These are phyloP conservation scores for Orychophragmus violaceus DNA, from an alignment of 345 rosid genomes.

Conservation along the genomic window DNA sequence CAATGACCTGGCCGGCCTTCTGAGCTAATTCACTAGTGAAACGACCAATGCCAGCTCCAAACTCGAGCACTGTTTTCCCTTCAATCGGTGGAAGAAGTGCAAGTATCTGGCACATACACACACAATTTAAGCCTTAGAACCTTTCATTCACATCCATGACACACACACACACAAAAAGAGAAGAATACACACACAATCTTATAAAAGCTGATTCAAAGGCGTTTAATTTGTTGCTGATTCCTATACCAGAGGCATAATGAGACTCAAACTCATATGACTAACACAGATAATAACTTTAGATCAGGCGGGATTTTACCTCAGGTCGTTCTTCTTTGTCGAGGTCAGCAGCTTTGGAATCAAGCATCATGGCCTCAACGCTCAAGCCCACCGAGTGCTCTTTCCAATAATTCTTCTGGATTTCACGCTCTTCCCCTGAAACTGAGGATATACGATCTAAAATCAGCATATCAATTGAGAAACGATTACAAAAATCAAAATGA, in stretches of 20 bases:
- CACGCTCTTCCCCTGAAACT: conserved; percentile 46
- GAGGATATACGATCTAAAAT: not conserved
- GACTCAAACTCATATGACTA: not conserved
- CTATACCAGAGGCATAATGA: not conserved
- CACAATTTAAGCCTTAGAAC: not conserved
- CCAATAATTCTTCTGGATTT: conserved; percentile 78
- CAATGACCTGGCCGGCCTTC: conserved; percentile 65
- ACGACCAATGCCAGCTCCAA: conserved; percentile 97
- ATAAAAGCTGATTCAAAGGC: not conserved
- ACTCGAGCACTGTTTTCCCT: conserved; percentile 71
- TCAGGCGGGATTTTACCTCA: conserved; percentile 39
- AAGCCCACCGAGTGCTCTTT: conserved; percentile 60
- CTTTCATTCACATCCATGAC: not conserved
- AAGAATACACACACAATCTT: not conserved
- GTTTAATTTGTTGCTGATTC: not conserved
- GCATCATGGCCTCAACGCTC: conserved; percentile 87
- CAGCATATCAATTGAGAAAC: not conserved
- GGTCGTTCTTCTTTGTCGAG: conserved; percentile 96
- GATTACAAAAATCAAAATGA: not conserved
- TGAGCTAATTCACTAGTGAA: conserved; percentile 80
- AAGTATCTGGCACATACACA: conserved; percentile 47
- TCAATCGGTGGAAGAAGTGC: conserved; percentile 70
- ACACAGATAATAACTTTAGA: not conserved
- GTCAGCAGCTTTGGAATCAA: conserved; percentile 76
- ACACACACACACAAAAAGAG: not conserved